A percentile compares a stretch with the other conserved stretches of the same genome.
Evolutionary conservation across 2,329 filamentous ascomycete genomes (phyloP).

Genomic region (Akanthomyces dipterigenus): DNA sequence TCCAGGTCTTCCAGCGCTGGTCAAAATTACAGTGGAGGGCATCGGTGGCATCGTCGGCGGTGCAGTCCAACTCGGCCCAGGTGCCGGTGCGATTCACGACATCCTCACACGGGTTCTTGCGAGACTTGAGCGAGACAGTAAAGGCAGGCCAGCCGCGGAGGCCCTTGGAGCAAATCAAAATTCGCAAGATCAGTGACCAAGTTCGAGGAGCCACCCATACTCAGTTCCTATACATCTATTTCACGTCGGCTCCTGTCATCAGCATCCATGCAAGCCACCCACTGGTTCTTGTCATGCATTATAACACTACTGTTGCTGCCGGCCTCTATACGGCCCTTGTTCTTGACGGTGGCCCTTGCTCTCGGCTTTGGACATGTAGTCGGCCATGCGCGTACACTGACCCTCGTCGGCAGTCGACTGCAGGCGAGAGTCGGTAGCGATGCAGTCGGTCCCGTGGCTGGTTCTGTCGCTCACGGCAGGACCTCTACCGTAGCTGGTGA

Average conservation of each 20-base stretch:
- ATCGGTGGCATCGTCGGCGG: constrained; percentile 5
- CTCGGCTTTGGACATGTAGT: constrained; percentile 23
- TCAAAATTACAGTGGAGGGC: neutral
- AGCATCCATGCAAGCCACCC: constrained; percentile 18
- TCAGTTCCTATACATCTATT: constrained; percentile 11
- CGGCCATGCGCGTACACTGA: constrained; percentile 18
- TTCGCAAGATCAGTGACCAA: constrained; percentile 20
- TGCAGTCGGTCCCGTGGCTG: constrained; percentile 21
- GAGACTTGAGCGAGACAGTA: constrained; percentile 13
- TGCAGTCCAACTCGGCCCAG: constrained; percentile 21
- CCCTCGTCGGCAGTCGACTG: constrained; percentile 18
- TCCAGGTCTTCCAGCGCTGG: neutral
- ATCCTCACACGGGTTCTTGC: constrained; percentile 15
- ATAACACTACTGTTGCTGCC: constrained; percentile 17
- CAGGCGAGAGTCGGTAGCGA: neutral
- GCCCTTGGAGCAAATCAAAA: constrained; percentile 15
- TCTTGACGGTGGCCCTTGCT: constrained; percentile 17
- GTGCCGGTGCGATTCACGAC: constrained; percentile 16
- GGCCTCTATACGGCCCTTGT: constrained; percentile 10
- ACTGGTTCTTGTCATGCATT: constrained; percentile 16
- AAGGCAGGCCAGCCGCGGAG: constrained; percentile 15
- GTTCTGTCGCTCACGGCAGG: constrained; percentile 22
- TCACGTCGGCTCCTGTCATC: constrained; percentile 12
- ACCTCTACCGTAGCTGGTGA: constrained; percentile 24
- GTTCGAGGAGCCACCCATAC: constrained; percentile 18